Percentiles rank a stretch among this genome's conserved stretches.
Evolutionary conservation across 306 rosid species (phyloP).

Genomic region (Cicer yamashitae): DNA sequence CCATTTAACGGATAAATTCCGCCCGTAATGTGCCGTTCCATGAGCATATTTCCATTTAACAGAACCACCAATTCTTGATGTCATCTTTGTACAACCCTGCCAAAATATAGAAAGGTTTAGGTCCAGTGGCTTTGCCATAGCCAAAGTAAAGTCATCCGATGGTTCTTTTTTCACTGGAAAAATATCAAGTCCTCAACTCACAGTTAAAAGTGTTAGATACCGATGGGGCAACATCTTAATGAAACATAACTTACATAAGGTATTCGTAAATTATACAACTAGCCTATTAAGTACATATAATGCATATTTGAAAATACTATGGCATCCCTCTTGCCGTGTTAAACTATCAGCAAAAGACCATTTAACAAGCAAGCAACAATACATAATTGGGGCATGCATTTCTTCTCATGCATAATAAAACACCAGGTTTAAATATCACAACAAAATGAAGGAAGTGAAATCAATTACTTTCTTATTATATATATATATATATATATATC

Average conservation of each 20-base stretch:
- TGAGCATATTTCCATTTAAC: slow-evolving; percentile 99
- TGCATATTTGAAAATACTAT: slow-evolving; percentile 33
- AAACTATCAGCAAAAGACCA: slow-evolving; percentile 33
- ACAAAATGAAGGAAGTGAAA: slow-evolving; percentile 24
- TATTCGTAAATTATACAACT: slow-evolving; percentile 16
- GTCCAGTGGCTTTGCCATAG: slow-evolving; percentile 29
- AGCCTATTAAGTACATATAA: slow-evolving; percentile 1
- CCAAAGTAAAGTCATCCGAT: slow-evolving; percentile 6
- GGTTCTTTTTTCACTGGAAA: slow-evolving; percentile 14
- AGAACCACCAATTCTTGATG: slow-evolving; percentile 96
- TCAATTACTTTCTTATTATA: background rate
- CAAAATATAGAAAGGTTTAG: slow-evolving; percentile 42
- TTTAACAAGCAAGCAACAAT: slow-evolving; percentile 33
- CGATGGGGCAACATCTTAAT: slow-evolving; percentile 11
- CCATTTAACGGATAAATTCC: slow-evolving; percentile 95
- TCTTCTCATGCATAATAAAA: slow-evolving; percentile 9
- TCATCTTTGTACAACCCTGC: slow-evolving; percentile 99
- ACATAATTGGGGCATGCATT: slow-evolving; percentile 28
- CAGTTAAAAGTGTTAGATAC: slow-evolving; percentile 13
- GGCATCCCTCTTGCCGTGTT: slow-evolving; percentile 4
- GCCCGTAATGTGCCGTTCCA: slow-evolving; percentile 98
- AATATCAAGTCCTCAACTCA: slow-evolving; percentile 18
- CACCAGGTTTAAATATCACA: slow-evolving; percentile 15
- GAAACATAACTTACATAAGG: slow-evolving; percentile 8
- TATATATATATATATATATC: no score